Evolutionary conservation across 129 eudicot genomes (phyloP).

Genomic region (Smallanthus sonchifolius): DNA sequence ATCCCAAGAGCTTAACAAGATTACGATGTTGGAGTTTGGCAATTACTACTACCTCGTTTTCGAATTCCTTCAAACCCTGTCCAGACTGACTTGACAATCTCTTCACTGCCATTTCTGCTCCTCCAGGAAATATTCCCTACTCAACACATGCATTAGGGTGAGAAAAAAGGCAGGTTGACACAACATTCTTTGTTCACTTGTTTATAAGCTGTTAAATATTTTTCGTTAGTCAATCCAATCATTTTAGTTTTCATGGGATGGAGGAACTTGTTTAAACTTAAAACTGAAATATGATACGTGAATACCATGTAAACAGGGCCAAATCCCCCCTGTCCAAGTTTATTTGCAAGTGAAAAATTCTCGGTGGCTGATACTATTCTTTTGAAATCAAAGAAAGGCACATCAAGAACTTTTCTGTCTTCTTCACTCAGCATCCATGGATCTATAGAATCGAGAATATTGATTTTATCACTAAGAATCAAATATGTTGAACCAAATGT

Average conservation of each 20-base stretch:
- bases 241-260: neutral
- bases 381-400: constrained; percentile 41
- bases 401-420: constrained; percentile 34
- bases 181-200: too few relatives aligned
- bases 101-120: constrained; percentile 49
- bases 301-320: constrained; percentile 54
- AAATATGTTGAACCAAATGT: neutral
- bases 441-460: neutral
- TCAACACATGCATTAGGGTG: neutral
- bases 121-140: constrained; percentile 43
- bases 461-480: neutral
- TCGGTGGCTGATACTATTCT: constrained; percentile 40
- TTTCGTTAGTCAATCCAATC: neutral
- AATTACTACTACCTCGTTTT: constrained; percentile 41
- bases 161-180: too few relatives aligned
- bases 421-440: constrained; percentile 28
- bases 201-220: too few relatives aligned
- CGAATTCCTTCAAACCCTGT: constrained; percentile 50
- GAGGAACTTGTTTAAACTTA: neutral
- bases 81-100: constrained; percentile 40
- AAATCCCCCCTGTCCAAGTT: constrained; percentile 51
- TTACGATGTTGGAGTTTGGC: constrained; percentile 58
- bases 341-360: constrained; percentile 35
- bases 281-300: neutral
- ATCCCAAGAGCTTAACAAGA: constrained; percentile 51